Conservation (phyloP, 106 monocot species). For the Allium cepa region DNA sequence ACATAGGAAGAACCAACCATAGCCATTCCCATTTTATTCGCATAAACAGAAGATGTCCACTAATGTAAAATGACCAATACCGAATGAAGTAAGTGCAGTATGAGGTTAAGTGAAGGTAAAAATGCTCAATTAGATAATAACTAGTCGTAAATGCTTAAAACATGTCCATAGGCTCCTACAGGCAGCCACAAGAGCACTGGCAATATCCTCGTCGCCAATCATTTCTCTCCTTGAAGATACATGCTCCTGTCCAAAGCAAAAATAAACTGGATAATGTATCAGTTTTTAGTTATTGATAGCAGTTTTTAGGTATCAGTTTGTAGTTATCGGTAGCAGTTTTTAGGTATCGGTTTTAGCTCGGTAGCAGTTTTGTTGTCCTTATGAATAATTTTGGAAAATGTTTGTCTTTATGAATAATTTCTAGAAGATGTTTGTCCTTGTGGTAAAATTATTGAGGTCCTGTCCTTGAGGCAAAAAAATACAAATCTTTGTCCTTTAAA, state of each 20-base stretch:
- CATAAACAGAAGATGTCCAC: slow-evolving; percentile 57
- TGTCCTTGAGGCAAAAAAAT: no score
- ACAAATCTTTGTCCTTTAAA: no score
- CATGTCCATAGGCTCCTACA: slow-evolving; percentile 73
- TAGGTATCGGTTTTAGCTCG: no score
- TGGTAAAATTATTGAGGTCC: no score
- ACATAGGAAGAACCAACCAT: slow-evolving; percentile 42
- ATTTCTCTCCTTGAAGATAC: slow-evolving; percentile 52
- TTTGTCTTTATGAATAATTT: no score
- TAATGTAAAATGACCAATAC: slow-evolving; percentile 73
- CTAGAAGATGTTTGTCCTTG: no score
- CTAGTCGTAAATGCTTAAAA: slow-evolving; percentile 73
- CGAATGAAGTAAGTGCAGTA: slow-evolving; percentile 74
- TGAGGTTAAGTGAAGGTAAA: slow-evolving; percentile 52
- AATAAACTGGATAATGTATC: no score
- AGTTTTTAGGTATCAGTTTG: no score
- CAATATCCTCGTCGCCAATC: slow-evolving; percentile 88
- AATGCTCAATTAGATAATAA: slow-evolving; percentile 65
- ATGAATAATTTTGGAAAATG: no score
- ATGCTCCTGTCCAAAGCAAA: slow-evolving; percentile 42
- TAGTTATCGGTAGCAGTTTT: no score
- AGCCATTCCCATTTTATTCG: slow-evolving; percentile 35
- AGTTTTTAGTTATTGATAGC: no score
- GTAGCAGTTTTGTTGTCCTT: no score
- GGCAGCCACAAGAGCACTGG: slow-evolving; percentile 81